Evolutionary conservation across 371 early-diverging fungal genomes (phyloP).

Genomic region (Mucor mucedo): DNA sequence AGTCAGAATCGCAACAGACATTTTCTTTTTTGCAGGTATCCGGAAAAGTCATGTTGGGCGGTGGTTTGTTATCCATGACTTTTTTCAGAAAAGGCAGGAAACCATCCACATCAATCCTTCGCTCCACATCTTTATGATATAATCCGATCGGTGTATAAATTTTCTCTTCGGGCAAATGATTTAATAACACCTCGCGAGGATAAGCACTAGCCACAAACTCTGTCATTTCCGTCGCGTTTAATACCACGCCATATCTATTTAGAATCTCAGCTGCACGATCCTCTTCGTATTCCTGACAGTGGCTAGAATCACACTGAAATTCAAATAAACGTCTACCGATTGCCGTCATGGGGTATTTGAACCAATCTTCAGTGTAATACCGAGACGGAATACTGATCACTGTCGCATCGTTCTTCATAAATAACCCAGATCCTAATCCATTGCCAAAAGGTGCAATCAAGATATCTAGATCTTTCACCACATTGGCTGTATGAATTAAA

Average conservation of each 20-base stretch:
- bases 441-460: conserved; percentile 53
- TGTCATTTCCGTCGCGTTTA: conserved; percentile 19
- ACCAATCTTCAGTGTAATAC: conserved; percentile 54
- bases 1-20: conserved; percentile 33
- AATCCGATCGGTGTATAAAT: conserved; percentile 5
- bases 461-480: conserved; percentile 49
- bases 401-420: conserved; percentile 44
- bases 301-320: conserved; percentile 24
- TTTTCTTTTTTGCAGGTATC: conserved; percentile 25
- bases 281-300: conserved; percentile 21
- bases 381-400: conserved; percentile 46
- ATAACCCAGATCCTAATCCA: conserved; percentile 50
- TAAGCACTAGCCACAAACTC: conserved; percentile 13
- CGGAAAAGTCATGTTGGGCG: conserved; percentile 5
- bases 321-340: conserved; percentile 52
- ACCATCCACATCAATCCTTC: conserved; percentile 21
- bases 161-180: conserved; percentile 4
- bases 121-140: conserved; percentile 25
- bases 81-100: conserved; percentile 26
- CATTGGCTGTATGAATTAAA: conserved; percentile 44
- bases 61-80: conserved; percentile 15
- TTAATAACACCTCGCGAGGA: neutral
- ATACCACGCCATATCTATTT: neutral
- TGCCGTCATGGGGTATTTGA: conserved; percentile 49
- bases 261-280: conserved; percentile 3